A percentile compares a stretch with the other conserved stretches of the same genome.
Conservation (phyloP, 1,284 basidiomycete species). For the Neolentinus lepideus region DNA sequence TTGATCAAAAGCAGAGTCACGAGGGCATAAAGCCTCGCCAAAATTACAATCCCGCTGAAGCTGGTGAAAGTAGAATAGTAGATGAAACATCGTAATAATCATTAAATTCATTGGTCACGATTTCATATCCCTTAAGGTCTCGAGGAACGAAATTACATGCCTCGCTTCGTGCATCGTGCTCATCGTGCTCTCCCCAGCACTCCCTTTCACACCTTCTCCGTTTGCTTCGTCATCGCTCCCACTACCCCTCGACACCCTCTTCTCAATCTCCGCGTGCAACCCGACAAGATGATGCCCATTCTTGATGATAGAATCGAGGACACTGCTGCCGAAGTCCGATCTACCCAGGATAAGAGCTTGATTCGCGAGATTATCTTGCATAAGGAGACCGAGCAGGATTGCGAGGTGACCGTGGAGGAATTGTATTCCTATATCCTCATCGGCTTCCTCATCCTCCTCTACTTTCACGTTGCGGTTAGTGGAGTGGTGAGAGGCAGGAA, state of each 20-base stretch:
- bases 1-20: too few relatives aligned
- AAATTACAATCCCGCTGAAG: neutral
- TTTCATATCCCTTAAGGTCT: neutral
- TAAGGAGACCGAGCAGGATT: conserved; percentile 65
- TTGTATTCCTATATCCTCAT: conserved; percentile 24
- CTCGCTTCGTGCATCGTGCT: conserved; percentile 10
- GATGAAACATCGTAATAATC: neutral
- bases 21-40: too few relatives aligned
- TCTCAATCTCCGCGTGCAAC: conserved; percentile 39
- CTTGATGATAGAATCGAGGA: conserved; percentile 36
- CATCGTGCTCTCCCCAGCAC: conserved; percentile 15
- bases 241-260: conserved; percentile 20
- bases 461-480: too few relatives aligned
- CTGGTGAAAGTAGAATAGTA: neutral
- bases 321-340: conserved; percentile 22
- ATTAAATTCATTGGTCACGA: neutral
- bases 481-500: conserved; percentile 19
- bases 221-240: neutral
- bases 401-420: conserved; percentile 65
- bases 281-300: conserved; percentile 51
- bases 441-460: too few relatives aligned
- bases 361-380: conserved; percentile 38
- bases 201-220: conserved; percentile 17
- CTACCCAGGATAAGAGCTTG: conserved; percentile 34
- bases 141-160: neutral